Evolutionary conservation across 768 basidiomycete genomes (phyloP), one percentile per base, ranked within the genome.

Genomic region (Calocybe cyanea): DNA sequence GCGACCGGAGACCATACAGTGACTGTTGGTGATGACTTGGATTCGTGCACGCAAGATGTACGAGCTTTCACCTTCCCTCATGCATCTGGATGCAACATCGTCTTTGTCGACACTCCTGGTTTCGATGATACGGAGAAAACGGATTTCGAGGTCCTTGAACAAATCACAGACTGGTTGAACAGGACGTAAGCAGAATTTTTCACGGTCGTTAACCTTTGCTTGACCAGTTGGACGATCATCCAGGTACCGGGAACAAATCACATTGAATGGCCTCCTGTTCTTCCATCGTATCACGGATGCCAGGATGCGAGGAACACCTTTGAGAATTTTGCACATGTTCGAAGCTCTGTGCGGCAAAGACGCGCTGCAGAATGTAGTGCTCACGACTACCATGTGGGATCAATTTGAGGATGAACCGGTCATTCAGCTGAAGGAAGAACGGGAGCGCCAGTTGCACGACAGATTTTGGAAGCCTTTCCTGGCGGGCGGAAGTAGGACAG

Each of bases 321-420:
- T 28, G 30, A 28, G 25, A 28, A 28, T 6, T 50, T 62, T 75
- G 30, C 60, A 59, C 14, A 69, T 78, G 58, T 78, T 78, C 57
- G 61, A 63, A 43, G 65, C 73, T 38, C 62, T 78, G 11, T 78
- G 77, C 53, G 76, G 76, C 17, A 65, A 70, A 21, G 62, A 56
- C 41, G 63, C 64, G 2, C 63, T 75, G 45, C 58, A 63, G 33
- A 70, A 72, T 50, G 70, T 78, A 42, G 63, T 75, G 41, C 66
- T 78, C 45, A 66, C 63, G 32, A 78, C 76, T 36, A 78, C 67
- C 40, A 75, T 70, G 65, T 77, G 74, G 73, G 66, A 64, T 8
- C 60, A 63, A 40, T 65, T 69, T 31, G 57, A 61, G 35, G 51
- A 49, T 33, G 63, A 61, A 35, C 5, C 6, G 11, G 25, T 28